phyloP scores from a whole-genome alignment of 1,284 basidiomycete genomes.

The Malassezia yamatoensis region DNA sequence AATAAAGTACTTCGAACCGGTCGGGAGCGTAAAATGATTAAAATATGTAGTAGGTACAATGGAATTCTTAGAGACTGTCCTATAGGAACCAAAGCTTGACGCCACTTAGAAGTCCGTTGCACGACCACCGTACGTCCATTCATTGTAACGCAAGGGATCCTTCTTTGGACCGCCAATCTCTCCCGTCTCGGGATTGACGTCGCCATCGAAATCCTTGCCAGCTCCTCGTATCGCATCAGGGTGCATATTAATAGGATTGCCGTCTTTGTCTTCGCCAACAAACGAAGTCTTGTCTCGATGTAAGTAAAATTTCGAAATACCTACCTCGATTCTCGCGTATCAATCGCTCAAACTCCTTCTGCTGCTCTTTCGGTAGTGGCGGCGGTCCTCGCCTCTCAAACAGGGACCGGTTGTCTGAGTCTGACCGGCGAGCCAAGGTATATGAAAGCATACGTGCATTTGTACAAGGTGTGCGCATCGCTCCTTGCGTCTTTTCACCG shows the following conservation, averaged over 20 bases:
- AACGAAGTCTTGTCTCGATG: constrained; percentile 18
- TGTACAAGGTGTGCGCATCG: too few species aligned
- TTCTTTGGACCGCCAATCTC: constrained; percentile 55
- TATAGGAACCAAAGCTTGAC: too few species aligned
- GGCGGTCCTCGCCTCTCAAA: constrained; percentile 48
- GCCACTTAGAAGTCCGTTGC: constrained; percentile 37
- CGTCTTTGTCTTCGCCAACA: constrained; percentile 5
- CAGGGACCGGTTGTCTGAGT: constrained; percentile 5
- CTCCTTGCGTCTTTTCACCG: too few species aligned
- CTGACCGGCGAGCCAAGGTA: neutral
- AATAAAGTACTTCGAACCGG: too few species aligned
- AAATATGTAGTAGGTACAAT: too few species aligned
- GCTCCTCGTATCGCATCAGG: constrained; percentile 48
- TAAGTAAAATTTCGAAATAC: constrained; percentile 6
- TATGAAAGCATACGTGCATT: neutral
- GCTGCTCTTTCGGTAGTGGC: constrained; percentile 47
- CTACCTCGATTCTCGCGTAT: constrained; percentile 44
- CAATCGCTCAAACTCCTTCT: constrained; percentile 49
- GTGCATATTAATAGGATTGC: constrained; percentile 26
- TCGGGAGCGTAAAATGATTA: too few species aligned
- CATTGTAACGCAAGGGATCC: constrained; percentile 51
- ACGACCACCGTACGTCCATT: constrained; percentile 47
- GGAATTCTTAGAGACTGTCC: too few species aligned
- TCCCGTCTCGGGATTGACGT: constrained; percentile 54
- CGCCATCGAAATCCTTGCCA: constrained; percentile 52